These are phyloP conservation scores for Yarrowia deformans DNA, from an alignment of 805 yeast species.

Conservation along the genomic window DNA sequence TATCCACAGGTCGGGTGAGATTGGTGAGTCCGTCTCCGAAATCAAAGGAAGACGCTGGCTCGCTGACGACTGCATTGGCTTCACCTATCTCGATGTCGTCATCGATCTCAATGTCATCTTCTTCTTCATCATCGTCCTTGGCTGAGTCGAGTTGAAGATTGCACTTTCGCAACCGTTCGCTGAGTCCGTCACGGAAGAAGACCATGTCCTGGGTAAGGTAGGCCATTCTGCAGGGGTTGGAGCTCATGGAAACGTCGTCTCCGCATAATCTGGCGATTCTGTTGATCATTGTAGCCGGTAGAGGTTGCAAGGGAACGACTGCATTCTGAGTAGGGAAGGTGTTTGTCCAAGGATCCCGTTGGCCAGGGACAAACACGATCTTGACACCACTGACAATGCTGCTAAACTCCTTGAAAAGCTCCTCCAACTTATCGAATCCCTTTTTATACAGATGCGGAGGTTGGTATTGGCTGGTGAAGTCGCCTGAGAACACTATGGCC, in stretches of 20 bases:
- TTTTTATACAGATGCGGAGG: slow-evolving; percentile 59
- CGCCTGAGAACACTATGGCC: slow-evolving; percentile 80
- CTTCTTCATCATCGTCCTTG: slow-evolving; percentile 47
- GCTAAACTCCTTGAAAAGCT: slow-evolving; percentile 66
- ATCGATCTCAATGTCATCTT: slow-evolving; percentile 44
- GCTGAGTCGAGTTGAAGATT: slow-evolving; percentile 60
- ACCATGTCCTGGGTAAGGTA: slow-evolving; percentile 87
- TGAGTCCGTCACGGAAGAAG: slow-evolving; percentile 73
- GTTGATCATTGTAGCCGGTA: slow-evolving; percentile 64
- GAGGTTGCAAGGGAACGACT: slow-evolving; percentile 64
- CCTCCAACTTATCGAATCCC: slow-evolving; percentile 78
- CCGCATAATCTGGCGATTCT: slow-evolving; percentile 65
- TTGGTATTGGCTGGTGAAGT: slow-evolving; percentile 74
- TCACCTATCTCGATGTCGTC: not conserved
- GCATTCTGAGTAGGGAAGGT: slow-evolving; percentile 53
- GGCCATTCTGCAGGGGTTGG: slow-evolving; percentile 80
- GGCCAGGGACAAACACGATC: slow-evolving; percentile 83
- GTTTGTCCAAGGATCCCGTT: slow-evolving; percentile 86
- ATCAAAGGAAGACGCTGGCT: not conserved
- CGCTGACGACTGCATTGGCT: not conserved
- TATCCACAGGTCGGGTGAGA: slow-evolving; percentile 12
- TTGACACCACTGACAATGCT: slow-evolving; percentile 60
- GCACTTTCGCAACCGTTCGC: slow-evolving; percentile 73
- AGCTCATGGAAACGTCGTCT: slow-evolving; percentile 62
- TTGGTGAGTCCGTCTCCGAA: slow-evolving; percentile 6